Percentiles rank a stretch among this genome's conserved stretches.
phyloP scores from a whole-genome alignment of 2,329 filamentous ascomycete species.

The Macroventuria anomochaeta region DNA sequence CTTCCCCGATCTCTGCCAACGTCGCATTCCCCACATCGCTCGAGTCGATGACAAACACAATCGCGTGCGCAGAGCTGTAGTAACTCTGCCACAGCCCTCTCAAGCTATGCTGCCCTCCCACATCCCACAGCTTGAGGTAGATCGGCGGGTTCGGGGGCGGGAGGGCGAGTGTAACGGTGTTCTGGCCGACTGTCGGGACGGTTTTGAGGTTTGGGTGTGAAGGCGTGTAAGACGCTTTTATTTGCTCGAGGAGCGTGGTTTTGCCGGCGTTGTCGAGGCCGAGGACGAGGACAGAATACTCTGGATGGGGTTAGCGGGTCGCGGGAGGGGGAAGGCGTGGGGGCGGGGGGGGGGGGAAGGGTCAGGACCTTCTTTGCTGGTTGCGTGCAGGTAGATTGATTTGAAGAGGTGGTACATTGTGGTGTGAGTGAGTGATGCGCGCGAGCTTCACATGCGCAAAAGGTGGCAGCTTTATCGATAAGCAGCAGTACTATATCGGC shows the following conservation, averaged over 20 bases:
- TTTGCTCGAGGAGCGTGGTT: slow-evolving; percentile 95
- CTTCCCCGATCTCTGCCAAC: slow-evolving; percentile 58
- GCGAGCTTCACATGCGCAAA: slow-evolving; percentile 7
- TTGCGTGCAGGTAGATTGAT: slow-evolving; percentile 91
- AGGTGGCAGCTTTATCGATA: slow-evolving; percentile 17
- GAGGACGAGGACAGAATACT: slow-evolving; percentile 96
- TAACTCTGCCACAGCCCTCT: slow-evolving; percentile 95
- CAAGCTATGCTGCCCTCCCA: slow-evolving; percentile 89
- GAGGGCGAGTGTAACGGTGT: slow-evolving; percentile 88
- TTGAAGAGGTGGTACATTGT: slow-evolving; percentile 97
- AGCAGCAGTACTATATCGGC: background rate
- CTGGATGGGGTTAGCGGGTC: slow-evolving; percentile 55
- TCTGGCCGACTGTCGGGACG: slow-evolving; percentile 95
- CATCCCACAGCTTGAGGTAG: slow-evolving; percentile 98
- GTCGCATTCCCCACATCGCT: slow-evolving; percentile 88
- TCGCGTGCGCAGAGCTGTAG: slow-evolving; percentile 89
- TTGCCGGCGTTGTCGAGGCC: slow-evolving; percentile 98
- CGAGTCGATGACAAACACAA: slow-evolving; percentile 97
- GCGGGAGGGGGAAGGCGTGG: background rate
- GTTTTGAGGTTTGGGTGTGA: slow-evolving; percentile 77
- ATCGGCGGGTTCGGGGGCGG: slow-evolving; percentile 70
- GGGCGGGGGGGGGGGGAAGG: background rate
- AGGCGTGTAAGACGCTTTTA: slow-evolving; percentile 83
- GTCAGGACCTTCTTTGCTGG: slow-evolving; percentile 85
- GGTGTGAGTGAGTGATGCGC: background rate